A percentile compares a stretch with the other conserved stretches of the same genome.
Evolutionary conservation across 169 alveolate genomes (phyloP).

Genomic region (Besnoitia besnoiti): DNA sequence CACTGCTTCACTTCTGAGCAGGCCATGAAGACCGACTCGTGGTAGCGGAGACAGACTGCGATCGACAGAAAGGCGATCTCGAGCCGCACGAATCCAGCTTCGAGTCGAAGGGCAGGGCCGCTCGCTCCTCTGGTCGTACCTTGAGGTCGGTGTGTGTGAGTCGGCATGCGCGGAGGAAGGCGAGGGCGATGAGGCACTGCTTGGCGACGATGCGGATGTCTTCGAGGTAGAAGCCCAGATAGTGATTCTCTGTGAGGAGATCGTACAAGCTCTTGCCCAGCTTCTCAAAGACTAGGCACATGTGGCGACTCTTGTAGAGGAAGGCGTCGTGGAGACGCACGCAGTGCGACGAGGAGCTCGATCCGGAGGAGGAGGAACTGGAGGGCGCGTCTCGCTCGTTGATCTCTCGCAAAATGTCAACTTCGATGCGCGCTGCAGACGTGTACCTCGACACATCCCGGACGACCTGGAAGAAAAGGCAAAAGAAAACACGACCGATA

Average conservation of each 20-base stretch:
- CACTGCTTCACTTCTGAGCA: too few relatives aligned
- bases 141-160: conserved; percentile 99
- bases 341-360: conserved; percentile 78
- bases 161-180: conserved; percentile 89
- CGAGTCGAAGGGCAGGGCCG: too few relatives aligned
- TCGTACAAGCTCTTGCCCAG: conserved; percentile 96
- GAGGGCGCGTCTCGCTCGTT: conserved; percentile 78
- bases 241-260: conserved; percentile 90
- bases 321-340: conserved; percentile 91
- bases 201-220: conserved; percentile 92
- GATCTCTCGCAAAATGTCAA: conserved; percentile 90
- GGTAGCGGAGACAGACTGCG: too few relatives aligned
- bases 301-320: conserved; percentile 81
- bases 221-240: conserved; percentile 91
- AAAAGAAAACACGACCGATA: too few relatives aligned
- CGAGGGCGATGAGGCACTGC: conserved; percentile 91
- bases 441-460: conserved; percentile 94
- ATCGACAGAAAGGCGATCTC: too few relatives aligned
- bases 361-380: background rate
- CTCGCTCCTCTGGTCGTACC: conserved; percentile 44
- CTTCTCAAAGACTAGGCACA: conserved; percentile 95
- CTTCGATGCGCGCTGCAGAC: conserved; percentile 96
- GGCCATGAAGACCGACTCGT: too few relatives aligned
- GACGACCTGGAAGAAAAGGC: conserved; percentile 77
- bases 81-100: too few relatives aligned